Evolutionary conservation across 2,329 filamentous ascomycete species (phyloP).

Genomic region (Tolypocladium tundrense): DNA sequence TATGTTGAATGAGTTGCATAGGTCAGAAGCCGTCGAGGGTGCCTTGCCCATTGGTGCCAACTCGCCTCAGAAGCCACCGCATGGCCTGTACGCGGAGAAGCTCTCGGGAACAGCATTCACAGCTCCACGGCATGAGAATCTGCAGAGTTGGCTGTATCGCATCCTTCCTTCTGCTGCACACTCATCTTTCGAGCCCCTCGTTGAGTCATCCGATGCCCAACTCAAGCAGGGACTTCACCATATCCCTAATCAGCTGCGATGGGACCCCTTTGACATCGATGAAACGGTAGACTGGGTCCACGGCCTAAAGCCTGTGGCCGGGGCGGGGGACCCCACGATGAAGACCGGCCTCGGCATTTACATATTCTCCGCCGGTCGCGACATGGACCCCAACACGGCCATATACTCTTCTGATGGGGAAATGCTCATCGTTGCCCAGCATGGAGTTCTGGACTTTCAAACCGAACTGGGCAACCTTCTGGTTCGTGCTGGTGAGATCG

Average conservation of each 20-base stretch:
- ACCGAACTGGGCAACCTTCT: slow-evolving; percentile 67
- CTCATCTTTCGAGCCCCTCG: slow-evolving; percentile 39
- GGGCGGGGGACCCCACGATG: slow-evolving; percentile 67
- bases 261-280: slow-evolving; percentile 71
- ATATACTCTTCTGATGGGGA: slow-evolving; percentile 83
- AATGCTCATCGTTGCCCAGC: slow-evolving; percentile 65
- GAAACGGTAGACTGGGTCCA: slow-evolving; percentile 44
- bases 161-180: slow-evolving; percentile 56
- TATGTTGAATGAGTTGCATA: slow-evolving; percentile 19
- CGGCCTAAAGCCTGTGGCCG: slow-evolving; percentile 60
- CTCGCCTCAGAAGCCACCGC: slow-evolving; percentile 69
- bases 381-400: slow-evolving; percentile 63
- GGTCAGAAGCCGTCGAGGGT: slow-evolving; percentile 65
- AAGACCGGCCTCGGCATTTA: slow-evolving; percentile 77
- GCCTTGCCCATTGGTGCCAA: slow-evolving; percentile 68
- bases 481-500: slow-evolving; percentile 67
- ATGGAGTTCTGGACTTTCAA: slow-evolving; percentile 63
- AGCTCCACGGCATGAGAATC: slow-evolving; percentile 53
- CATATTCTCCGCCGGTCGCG: slow-evolving; percentile 67
- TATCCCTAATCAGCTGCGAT: slow-evolving; percentile 68
- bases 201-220: slow-evolving; percentile 6
- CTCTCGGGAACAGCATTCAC: slow-evolving; percentile 65
- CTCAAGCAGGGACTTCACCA: slow-evolving; percentile 14
- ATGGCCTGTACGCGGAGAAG: slow-evolving; percentile 75
- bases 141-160: slow-evolving; percentile 63